These are phyloP conservation scores for Meripilus lineatus DNA, from an alignment of 1,284 basidiomycete genomes.

Conservation along the genomic window DNA sequence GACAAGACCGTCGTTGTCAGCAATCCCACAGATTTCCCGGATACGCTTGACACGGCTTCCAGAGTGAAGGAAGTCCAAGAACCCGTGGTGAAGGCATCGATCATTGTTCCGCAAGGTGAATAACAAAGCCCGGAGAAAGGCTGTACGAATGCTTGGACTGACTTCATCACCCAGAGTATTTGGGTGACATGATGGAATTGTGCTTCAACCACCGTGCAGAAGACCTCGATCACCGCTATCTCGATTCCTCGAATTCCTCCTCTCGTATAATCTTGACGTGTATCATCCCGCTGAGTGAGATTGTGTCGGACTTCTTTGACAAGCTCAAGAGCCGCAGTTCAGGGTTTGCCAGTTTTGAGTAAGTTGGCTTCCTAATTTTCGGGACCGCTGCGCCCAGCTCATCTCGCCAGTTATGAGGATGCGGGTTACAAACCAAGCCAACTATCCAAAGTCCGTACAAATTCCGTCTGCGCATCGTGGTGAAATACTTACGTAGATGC, in stretches of 20 bases:
- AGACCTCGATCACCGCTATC: constrained; percentile 72
- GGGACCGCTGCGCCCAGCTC: constrained; percentile 1
- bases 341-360: constrained; percentile 93
- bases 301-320: constrained; percentile 93
- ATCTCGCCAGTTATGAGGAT: constrained; percentile 74
- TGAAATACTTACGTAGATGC: background rate
- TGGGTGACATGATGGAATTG: constrained; percentile 90
- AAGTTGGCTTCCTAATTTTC: constrained; percentile 24
- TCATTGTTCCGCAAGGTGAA: constrained; percentile 86
- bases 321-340: constrained; percentile 87
- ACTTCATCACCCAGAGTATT: constrained; percentile 51
- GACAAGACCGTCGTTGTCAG: constrained; percentile 72
- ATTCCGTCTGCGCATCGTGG: background rate
- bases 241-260: constrained; percentile 56
- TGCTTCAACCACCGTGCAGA: constrained; percentile 79
- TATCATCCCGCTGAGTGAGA: constrained; percentile 81
- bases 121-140: background rate
- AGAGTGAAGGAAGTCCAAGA: constrained; percentile 79
- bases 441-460: constrained; percentile 64
- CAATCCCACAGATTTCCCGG: constrained; percentile 92
- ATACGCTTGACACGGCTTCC: constrained; percentile 57
- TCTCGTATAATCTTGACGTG: constrained; percentile 78
- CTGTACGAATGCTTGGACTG: no score
- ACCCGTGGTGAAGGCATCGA: constrained; percentile 86
- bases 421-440: constrained; percentile 80